Conservation (phyloP, 2,329 filamentous ascomycete species). For the Kalmusia sp. region DNA sequence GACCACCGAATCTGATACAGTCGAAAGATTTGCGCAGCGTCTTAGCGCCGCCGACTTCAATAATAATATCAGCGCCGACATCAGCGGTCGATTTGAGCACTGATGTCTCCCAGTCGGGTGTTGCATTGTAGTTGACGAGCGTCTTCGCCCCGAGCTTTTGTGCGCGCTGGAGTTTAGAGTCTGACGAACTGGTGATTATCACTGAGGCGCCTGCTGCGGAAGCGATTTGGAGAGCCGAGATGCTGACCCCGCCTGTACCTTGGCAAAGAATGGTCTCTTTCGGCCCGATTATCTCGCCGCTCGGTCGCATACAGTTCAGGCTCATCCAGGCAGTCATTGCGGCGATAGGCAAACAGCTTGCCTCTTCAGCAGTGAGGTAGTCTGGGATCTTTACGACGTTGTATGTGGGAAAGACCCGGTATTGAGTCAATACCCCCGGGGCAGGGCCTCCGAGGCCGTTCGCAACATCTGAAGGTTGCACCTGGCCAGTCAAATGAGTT, state of each 20-base stretch:
- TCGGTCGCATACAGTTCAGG: slow-evolving; percentile 65
- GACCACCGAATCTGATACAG: slow-evolving; percentile 50
- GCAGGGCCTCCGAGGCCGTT: slow-evolving; percentile 68
- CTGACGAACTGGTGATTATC: slow-evolving; percentile 66
- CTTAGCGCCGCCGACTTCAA: slow-evolving; percentile 60
- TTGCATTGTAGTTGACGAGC: slow-evolving; percentile 67
- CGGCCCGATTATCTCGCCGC: slow-evolving; percentile 58
- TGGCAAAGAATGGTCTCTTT: slow-evolving; percentile 49
- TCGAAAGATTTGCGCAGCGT: slow-evolving; percentile 57
- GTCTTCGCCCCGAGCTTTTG: slow-evolving; percentile 64
- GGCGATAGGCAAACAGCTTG: slow-evolving; percentile 66
- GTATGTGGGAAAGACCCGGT: slow-evolving; percentile 65
- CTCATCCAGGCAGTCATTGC: slow-evolving; percentile 71
- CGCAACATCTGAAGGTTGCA: slow-evolving; percentile 62
- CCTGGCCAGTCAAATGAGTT: slow-evolving; percentile 64
- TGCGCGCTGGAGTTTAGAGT: slow-evolving; percentile 61
- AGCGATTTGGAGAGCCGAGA: slow-evolving; percentile 51
- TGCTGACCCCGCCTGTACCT: slow-evolving; percentile 54
- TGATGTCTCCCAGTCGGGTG: slow-evolving; percentile 65
- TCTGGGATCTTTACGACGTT: slow-evolving; percentile 64
- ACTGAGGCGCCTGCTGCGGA: slow-evolving; percentile 53
- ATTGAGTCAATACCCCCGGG: slow-evolving; percentile 63
- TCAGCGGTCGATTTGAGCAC: slow-evolving; percentile 57
- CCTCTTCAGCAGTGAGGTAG: slow-evolving; percentile 67
- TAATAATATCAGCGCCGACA: slow-evolving; percentile 56